Base-by-base conservation (phyloP, 106 monocot genomes). In the Apostasia ramifera region DNA sequence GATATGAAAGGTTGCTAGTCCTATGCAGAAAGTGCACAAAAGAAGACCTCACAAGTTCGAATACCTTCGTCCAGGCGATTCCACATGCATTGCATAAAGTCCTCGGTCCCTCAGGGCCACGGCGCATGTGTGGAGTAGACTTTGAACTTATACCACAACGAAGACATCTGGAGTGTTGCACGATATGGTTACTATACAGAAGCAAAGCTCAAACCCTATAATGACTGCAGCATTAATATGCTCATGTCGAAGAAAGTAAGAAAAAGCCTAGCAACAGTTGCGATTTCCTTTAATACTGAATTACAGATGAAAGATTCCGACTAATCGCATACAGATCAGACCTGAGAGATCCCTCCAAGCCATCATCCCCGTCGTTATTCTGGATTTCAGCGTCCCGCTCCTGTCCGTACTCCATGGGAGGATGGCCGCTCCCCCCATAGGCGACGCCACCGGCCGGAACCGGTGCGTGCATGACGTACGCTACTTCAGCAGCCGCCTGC, bases 31-130 rank as follows among this genome's bases (percentile, higher is more conserved):
- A 26, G 26, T 26, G 26, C 26, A 26, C 26, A 26, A 26, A 26
- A 26, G 26, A 26, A 26, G 26, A 26, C 26, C 0, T 26, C 26
- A 26, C 26, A 26, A 26, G 26, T 26, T 26, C 26, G 26, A 26
- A 26, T 80, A 74, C 74, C 69, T 75, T 82, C 71, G 66, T 74
- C 82, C 82, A 82, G 52, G 78, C 78, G 70, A 82, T 78, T 61
- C 82, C 82, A 67, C 82, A 82, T 59, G 82, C 82, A 78, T 82
- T 82, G 61, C 82, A 82, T 14, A 82, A 70, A 44, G 78, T 82
- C 61, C 82, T 74, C 40, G 64, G 77, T 74, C 82, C 82, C 51
- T 74, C 82, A 6, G 82, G 82, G 51, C 82, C 82, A 78, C 78
- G 69, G 38, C 82, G 82, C 82, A 82, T 82, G 46, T 78, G 78